Conservation (phyloP, 2,329 filamentous ascomycete genomes). For the Alternaria metachromatica region DNA sequence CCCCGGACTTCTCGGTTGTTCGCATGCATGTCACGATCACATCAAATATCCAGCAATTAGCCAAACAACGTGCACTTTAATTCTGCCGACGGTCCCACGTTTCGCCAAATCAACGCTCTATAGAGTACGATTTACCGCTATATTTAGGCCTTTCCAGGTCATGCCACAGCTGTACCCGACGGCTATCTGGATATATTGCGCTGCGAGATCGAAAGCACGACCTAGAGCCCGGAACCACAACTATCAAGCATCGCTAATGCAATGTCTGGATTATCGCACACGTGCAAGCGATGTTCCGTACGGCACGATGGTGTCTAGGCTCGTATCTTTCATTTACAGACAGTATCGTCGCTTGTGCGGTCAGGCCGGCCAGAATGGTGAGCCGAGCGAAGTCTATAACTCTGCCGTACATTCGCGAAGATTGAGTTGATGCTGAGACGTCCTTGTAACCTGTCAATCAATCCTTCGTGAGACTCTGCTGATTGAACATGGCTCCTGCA, state of each 20-base stretch:
- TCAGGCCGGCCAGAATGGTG: constrained; percentile 20
- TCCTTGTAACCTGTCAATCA: constrained; percentile 5
- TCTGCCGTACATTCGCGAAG: constrained; percentile 11
- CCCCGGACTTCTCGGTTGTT: constrained; percentile 31
- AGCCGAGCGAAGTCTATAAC: constrained; percentile 35
- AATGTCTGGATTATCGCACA: constrained; percentile 24
- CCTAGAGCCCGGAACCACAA: constrained; percentile 35
- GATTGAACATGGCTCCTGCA: constrained; percentile 31
- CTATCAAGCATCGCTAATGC: constrained; percentile 25
- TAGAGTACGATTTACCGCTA: constrained; percentile 7
- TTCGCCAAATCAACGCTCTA: constrained; percentile 28
- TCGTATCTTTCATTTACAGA: constrained; percentile 46
- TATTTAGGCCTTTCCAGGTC: constrained; percentile 30
- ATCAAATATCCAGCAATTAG: constrained; percentile 44
- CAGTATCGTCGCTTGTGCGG: constrained; percentile 26
- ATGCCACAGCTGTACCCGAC: constrained; percentile 27
- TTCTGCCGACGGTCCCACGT: constrained; percentile 25
- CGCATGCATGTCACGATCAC: constrained; percentile 34
- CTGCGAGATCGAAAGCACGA: constrained; percentile 24
- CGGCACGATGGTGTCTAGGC: constrained; percentile 18
- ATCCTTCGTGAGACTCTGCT: not conserved
- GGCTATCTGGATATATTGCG: constrained; percentile 28
- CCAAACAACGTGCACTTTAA: constrained; percentile 41
- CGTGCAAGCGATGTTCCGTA: constrained; percentile 26
- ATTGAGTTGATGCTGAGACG: constrained; percentile 11